Evolutionary conservation across 1,284 basidiomycete genomes (phyloP).

Genomic region (Leccinum insolens): DNA sequence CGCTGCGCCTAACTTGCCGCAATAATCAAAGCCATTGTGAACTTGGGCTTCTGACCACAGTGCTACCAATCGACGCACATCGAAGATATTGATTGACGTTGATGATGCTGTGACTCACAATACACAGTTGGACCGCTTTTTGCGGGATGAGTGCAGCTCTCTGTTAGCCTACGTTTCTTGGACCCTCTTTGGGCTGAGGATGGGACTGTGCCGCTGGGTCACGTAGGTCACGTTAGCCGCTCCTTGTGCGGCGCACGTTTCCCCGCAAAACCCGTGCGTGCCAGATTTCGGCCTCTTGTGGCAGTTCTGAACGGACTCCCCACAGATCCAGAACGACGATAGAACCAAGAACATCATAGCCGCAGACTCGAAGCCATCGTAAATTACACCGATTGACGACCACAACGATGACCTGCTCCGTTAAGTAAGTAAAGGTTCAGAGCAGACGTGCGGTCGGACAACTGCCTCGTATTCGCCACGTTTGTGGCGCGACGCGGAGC

Average conservation of each 20-base stretch:
- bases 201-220: slow-evolving; percentile 17
- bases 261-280: slow-evolving; percentile 57
- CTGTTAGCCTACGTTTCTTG: slow-evolving; percentile 20
- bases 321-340: slow-evolving; percentile 8
- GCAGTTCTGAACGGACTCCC: slow-evolving; percentile 47
- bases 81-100: slow-evolving; percentile 31
- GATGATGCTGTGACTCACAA: slow-evolving; percentile 27
- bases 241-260: slow-evolving; percentile 58
- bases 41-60: slow-evolving; percentile 38
- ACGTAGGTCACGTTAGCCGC: slow-evolving; percentile 11
- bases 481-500: slow-evolving; percentile 16
- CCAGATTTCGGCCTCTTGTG: slow-evolving; percentile 55
- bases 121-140: slow-evolving; percentile 27
- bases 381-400: slow-evolving; percentile 17
- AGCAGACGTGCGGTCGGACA: slow-evolving; percentile 9
- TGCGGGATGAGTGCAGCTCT: slow-evolving; percentile 17
- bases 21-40: slow-evolving; percentile 35
- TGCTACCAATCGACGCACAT: slow-evolving; percentile 32
- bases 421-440: slow-evolving; percentile 12
- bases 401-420: slow-evolving; percentile 7
- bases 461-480: slow-evolving; percentile 33
- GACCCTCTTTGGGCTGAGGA: slow-evolving; percentile 13
- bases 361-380: slow-evolving; percentile 31
- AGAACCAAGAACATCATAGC: slow-evolving; percentile 8
- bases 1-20: slow-evolving; percentile 36